Evolutionary conservation across 2,329 filamentous ascomycete species (phyloP), one percentile per base, ranked within the genome.

Genomic region (Orbilia ellipsospora): DNA sequence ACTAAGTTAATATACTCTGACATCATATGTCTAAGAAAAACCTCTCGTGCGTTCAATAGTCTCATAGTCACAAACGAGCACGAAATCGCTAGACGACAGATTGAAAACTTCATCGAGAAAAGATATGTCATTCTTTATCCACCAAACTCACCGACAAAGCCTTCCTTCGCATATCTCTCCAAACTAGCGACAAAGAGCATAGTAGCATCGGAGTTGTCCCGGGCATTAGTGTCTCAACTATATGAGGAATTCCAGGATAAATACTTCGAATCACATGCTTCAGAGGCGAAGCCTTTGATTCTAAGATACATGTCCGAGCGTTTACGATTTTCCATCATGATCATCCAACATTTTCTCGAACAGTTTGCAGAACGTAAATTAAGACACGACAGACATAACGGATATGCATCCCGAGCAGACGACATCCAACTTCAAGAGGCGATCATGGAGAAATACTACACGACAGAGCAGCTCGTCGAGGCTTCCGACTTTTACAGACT

Each of bases 1-100:
- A 75, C 72, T n/a, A 75, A 69, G 16, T 61, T 75, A 13, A 75
- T 75, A 23, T 75, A 75, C 36, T 75, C 72, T 42, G 72, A 75
- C 52, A 64, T 75, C 8, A 65, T 75, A 64, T 57, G 64, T 15
- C 48, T 75, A 5, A 64, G 72, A 20, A 75, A 75, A 59, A 60
- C 72, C 16, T 69, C 59, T 16, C 64, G 72, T 44, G 54, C 59
- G 0, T 75, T 75, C 52, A 69, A 75, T 50, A 18, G 31, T 16
- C 55, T 75, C 7, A 69, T 75, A 10, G 59, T 69, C 28, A 5
- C 54, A 4, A 69, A 75, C 36, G 72, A 75, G 18, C 72, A 75
- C 16, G 72, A 75, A 18, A 75, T 75, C 6, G 54, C 72, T 7
- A 52, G 72, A 23, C 52, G 54, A 13, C 72, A 75, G 31, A 64